Percentiles rank a stretch among this genome's conserved stretches.
These are phyloP conservation scores for Xylariaceae sp. DNA, from an alignment of 2,329 filamentous ascomycete species.

Conservation along the genomic window DNA sequence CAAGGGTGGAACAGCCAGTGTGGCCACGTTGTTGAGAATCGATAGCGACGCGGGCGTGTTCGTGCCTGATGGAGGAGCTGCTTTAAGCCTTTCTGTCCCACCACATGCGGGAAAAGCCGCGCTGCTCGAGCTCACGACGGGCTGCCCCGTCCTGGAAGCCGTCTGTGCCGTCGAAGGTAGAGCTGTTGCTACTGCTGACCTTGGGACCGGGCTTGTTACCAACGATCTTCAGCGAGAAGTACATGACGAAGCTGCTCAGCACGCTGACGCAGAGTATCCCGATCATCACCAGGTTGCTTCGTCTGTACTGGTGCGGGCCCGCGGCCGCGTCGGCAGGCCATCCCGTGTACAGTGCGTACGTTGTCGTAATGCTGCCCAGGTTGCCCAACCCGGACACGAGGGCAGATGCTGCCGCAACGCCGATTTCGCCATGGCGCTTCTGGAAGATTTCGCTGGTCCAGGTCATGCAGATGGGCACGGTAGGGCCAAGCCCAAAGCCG, in stretches of 20 bases:
- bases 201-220: slow-evolving; percentile 46
- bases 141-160: slow-evolving; percentile 54
- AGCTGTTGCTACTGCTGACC: slow-evolving; percentile 28
- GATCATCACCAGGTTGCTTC: slow-evolving; percentile 83
- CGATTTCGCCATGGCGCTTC: slow-evolving; percentile 79
- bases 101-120: slow-evolving; percentile 44
- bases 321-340: slow-evolving; percentile 70
- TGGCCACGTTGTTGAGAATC: slow-evolving; percentile 17
- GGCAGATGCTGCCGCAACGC: slow-evolving; percentile 77
- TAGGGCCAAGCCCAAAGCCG: slow-evolving; percentile 83
- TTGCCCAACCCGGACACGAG: slow-evolving; percentile 84
- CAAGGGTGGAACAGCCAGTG: too few species aligned
- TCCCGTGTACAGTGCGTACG: slow-evolving; percentile 81
- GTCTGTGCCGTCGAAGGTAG: slow-evolving; percentile 30
- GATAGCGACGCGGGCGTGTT: slow-evolving; percentile 11
- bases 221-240: slow-evolving; percentile 51
- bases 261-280: slow-evolving; percentile 77
- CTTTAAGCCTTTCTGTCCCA: slow-evolving; percentile 25
- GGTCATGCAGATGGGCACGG: slow-evolving; percentile 88
- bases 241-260: slow-evolving; percentile 61
- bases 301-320: slow-evolving; percentile 65
- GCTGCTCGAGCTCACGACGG: slow-evolving; percentile 47
- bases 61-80: too few species aligned
- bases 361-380: slow-evolving; percentile 76
- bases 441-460: slow-evolving; percentile 92